A percentile compares a stretch with the other conserved stretches of the same genome.
Conservation (phyloP, 306 rosid genomes). For the Lathyrus aphaca region DNA sequence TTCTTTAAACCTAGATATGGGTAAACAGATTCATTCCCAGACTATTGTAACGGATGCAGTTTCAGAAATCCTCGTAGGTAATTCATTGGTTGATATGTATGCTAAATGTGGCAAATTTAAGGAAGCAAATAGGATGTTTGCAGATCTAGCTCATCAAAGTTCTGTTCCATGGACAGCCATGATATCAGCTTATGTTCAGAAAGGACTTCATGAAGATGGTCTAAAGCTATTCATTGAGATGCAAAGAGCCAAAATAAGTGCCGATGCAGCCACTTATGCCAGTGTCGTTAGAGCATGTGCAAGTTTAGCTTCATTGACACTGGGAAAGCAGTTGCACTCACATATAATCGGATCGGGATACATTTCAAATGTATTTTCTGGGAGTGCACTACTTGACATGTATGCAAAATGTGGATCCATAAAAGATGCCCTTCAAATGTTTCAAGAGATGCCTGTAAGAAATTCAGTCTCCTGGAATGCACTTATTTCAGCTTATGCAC, state of each 20-base stretch:
- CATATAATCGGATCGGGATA: conserved; percentile 62
- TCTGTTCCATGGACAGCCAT: conserved; percentile 91
- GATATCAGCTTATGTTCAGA: conserved; percentile 77
- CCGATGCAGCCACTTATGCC: conserved; percentile 85
- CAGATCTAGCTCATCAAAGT: conserved; percentile 54
- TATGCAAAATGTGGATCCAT: conserved; percentile 94
- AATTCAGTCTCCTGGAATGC: conserved; percentile 88
- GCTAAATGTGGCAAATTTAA: conserved; percentile 78
- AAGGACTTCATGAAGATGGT: conserved; percentile 73
- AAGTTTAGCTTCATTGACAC: conserved; percentile 63
- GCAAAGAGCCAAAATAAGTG: conserved; percentile 54
- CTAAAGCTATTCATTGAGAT: conserved; percentile 61
- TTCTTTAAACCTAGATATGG: conserved; percentile 62
- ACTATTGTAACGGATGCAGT: conserved; percentile 54
- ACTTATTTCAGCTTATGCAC: conserved; percentile 82
- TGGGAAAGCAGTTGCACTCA: conserved; percentile 80
- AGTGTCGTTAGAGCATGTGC: conserved; percentile 76
- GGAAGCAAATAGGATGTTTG: conserved; percentile 67
- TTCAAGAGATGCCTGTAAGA: conserved; percentile 82
- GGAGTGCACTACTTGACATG: conserved; percentile 90
- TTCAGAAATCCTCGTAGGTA: conserved; percentile 66
- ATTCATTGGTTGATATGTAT: conserved; percentile 92
- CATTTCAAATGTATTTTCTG: conserved; percentile 75
- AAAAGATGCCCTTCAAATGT: conserved; percentile 63
- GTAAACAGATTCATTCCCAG: conserved; percentile 81